These are phyloP conservation scores for Fraxinus nigra DNA, from an alignment of 305 asterid genomes.

Conservation along the genomic window DNA sequence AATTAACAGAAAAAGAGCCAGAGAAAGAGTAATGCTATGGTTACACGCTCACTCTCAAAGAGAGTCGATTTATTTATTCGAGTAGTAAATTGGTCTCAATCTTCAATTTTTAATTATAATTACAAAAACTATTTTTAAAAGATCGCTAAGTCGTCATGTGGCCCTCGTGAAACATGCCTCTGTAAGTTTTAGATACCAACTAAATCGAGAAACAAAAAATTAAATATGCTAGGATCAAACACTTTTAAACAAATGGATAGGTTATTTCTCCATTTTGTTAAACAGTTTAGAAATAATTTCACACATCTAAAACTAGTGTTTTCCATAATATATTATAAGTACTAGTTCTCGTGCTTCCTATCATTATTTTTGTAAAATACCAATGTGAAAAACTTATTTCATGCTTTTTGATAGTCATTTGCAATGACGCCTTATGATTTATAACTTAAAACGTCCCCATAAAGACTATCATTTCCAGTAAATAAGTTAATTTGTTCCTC, in stretches of 20 bases:
- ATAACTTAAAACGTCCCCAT: neutral
- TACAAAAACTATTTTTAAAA: neutral
- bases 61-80: neutral
- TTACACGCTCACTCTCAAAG: neutral
- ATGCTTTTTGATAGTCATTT: neutral
- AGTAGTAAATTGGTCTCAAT: neutral
- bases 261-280: too few species aligned
- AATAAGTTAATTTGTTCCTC: too few species aligned
- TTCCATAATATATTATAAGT: neutral
- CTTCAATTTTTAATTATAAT: too few species aligned
- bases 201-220: too few species aligned
- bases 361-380: too few species aligned
- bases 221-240: too few species aligned
- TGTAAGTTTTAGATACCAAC: too few species aligned
- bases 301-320: too few species aligned
- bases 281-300: too few species aligned
- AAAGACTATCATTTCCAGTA: too few species aligned
- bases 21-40: neutral
- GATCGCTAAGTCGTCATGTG: neutral
- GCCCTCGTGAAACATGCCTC: neutral
- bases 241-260: too few species aligned
- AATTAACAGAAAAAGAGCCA: slow-evolving; percentile 34
- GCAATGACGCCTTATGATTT: too few species aligned
- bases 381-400: neutral
- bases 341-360: neutral